Evolutionary conservation across 2,329 filamentous ascomycete genomes (phyloP).

Genomic region (Alternaria conjuncta): DNA sequence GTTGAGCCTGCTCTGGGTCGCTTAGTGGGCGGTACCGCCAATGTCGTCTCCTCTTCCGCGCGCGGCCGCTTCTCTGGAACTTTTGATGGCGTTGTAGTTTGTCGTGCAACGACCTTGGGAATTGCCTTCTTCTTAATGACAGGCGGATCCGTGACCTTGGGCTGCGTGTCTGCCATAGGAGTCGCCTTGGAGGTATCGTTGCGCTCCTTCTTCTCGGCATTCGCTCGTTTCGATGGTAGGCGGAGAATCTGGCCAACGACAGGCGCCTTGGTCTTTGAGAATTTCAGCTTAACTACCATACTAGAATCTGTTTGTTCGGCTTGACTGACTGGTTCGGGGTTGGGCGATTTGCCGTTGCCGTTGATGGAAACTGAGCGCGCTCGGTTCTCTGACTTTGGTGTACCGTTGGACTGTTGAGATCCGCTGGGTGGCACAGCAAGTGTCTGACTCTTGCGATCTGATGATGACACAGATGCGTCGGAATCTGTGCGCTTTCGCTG

Average conservation of each 20-base stretch:
- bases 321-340: constrained; percentile 13
- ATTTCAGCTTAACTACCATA: constrained; percentile 59
- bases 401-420: constrained; percentile 26
- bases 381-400: constrained; percentile 29
- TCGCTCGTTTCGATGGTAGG: constrained; percentile 36
- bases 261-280: constrained; percentile 57
- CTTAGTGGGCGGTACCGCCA: constrained; percentile 36
- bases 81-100: constrained; percentile 27
- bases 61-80: constrained; percentile 46
- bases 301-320: constrained; percentile 19
- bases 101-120: constrained; percentile 35
- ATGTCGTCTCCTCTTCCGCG: constrained; percentile 35
- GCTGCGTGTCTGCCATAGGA: constrained; percentile 15
- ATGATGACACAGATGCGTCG: constrained; percentile 43
- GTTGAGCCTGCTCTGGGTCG: constrained; percentile 39
- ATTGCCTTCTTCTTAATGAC: constrained; percentile 34
- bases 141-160: constrained; percentile 25
- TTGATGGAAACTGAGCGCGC: constrained; percentile 35
- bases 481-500: constrained; percentile 45
- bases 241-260: constrained; percentile 52
- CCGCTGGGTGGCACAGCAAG: constrained; percentile 28
- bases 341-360: constrained; percentile 37
- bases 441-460: constrained; percentile 38
- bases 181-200: constrained; percentile 27
- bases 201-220: constrained; percentile 37